These are phyloP conservation scores for Yamadazyma blattariae DNA, from an alignment of 1,139 yeast genomes.

Conservation along the genomic window DNA sequence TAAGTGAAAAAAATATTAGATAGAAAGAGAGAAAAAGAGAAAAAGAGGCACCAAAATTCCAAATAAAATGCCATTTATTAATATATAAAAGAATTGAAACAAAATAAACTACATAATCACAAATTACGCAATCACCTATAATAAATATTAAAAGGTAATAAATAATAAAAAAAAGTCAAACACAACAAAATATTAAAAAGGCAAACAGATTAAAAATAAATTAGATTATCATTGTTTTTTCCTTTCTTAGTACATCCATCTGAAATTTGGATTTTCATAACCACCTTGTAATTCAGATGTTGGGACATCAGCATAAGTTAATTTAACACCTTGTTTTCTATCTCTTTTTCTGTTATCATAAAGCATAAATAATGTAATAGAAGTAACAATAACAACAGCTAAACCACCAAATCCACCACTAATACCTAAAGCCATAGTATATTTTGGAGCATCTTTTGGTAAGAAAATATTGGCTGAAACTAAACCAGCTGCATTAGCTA, in stretches of 20 bases:
- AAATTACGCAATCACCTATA: too few relatives aligned
- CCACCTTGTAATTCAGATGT: slow-evolving; percentile 44
- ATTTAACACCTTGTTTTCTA: slow-evolving; percentile 36
- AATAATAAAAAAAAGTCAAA: too few relatives aligned
- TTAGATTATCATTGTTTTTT: too few relatives aligned
- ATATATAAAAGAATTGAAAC: neutral
- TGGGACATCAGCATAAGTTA: slow-evolving; percentile 42
- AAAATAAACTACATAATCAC: neutral
- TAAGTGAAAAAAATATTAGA: too few relatives aligned
- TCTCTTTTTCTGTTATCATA: slow-evolving; percentile 43
- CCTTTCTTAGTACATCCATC: slow-evolving; percentile 51
- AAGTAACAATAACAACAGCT: slow-evolving; percentile 21
- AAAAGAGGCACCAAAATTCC: too few relatives aligned
- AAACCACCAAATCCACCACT: slow-evolving; percentile 34
- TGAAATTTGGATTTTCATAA: slow-evolving; percentile 41
- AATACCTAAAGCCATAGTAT: slow-evolving; percentile 29
- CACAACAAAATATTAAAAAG: too few relatives aligned
- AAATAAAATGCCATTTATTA: too few relatives aligned
- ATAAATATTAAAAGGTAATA: too few relatives aligned
- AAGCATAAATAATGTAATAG: slow-evolving; percentile 27
- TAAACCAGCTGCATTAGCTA: slow-evolving; percentile 32
- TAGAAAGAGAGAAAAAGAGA: too few relatives aligned
- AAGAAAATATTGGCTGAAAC: slow-evolving; percentile 30
- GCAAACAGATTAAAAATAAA: too few relatives aligned
- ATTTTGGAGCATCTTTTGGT: slow-evolving; percentile 29